A percentile compares a stretch with the other conserved stretches of the same genome.
phyloP scores from a whole-genome alignment of 2,329 filamentous ascomycete genomes.

The Dichotomopilus funicola region DNA sequence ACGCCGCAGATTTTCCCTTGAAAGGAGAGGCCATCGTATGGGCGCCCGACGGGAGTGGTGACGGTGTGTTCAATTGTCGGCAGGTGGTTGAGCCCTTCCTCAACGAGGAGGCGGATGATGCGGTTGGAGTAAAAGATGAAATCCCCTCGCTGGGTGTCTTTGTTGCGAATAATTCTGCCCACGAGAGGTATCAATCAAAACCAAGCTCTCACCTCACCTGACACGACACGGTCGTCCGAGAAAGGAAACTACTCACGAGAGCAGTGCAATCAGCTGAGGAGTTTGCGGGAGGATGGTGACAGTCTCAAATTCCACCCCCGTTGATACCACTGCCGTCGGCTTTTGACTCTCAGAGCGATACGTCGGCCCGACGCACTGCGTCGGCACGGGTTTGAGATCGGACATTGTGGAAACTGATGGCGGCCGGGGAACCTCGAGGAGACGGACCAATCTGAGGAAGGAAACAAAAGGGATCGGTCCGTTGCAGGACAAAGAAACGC shows the following conservation, averaged over 20 bases:
- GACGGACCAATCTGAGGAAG: conserved; percentile 1
- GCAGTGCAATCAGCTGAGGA: conserved; percentile 89
- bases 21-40: conserved; percentile 87
- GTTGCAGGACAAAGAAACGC: background rate
- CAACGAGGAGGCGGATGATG: conserved; percentile 91
- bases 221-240: background rate
- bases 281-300: conserved; percentile 88
- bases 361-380: conserved; percentile 69
- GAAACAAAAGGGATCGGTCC: background rate
- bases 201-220: conserved; percentile 3
- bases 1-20: conserved; percentile 98
- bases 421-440: background rate
- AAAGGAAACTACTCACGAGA: conserved; percentile 67
- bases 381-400: conserved; percentile 30
- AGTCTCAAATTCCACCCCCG: conserved; percentile 72
- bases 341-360: conserved; percentile 73
- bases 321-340: conserved; percentile 83
- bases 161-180: conserved; percentile 86
- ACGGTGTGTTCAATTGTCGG: conserved; percentile 84
- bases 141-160: conserved; percentile 81
- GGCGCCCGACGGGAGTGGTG: conserved; percentile 81
- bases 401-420: conserved; percentile 29
- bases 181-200: background rate
- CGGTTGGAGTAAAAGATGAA: conserved; percentile 99
- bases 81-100: conserved; percentile 94